Evolutionary conservation across 2,329 filamentous ascomycete genomes (phyloP).

Genomic region (Cladosporium sp.): DNA sequence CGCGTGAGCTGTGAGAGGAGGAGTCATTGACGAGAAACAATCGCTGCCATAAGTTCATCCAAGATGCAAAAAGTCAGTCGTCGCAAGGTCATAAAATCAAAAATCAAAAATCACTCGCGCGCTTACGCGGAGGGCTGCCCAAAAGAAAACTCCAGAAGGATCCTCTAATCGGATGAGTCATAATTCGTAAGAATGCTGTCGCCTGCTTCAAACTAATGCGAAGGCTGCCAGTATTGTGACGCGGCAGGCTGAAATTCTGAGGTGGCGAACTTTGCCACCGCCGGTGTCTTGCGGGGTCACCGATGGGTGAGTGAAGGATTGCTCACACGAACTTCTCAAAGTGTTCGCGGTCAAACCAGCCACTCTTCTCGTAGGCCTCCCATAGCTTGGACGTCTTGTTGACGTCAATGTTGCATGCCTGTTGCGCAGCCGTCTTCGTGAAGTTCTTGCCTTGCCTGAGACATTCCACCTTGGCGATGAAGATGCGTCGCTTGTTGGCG

Average conservation of each 20-base stretch:
- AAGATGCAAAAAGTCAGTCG: neutral
- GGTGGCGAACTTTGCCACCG: slow-evolving; percentile 10
- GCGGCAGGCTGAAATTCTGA: slow-evolving; percentile 1
- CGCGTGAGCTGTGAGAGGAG: neutral
- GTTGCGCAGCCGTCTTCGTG: slow-evolving; percentile 91
- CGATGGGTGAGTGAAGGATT: neutral
- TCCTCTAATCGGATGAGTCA: slow-evolving; percentile 9
- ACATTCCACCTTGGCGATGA: slow-evolving; percentile 70
- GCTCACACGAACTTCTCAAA: slow-evolving; percentile 25
- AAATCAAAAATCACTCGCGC: neutral
- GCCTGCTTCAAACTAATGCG: slow-evolving; percentile 16
- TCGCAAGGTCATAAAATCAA: neutral
- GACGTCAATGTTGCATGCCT: slow-evolving; percentile 97
- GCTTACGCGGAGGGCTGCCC: neutral
- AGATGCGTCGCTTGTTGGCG: slow-evolving; percentile 90
- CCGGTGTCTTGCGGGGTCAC: neutral
- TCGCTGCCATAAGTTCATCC: neutral
- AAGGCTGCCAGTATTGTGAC: neutral
- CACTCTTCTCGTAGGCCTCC: slow-evolving; percentile 73
- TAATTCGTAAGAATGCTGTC: slow-evolving; percentile 10
- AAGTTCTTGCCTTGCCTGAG: slow-evolving; percentile 74
- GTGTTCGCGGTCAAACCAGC: slow-evolving; percentile 35
- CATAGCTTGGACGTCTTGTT: slow-evolving; percentile 95
- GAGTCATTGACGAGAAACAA: neutral
- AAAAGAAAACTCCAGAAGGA: neutral